Conservation (phyloP, 1,139 yeast species). For the Candida tetrigidarum region DNA sequence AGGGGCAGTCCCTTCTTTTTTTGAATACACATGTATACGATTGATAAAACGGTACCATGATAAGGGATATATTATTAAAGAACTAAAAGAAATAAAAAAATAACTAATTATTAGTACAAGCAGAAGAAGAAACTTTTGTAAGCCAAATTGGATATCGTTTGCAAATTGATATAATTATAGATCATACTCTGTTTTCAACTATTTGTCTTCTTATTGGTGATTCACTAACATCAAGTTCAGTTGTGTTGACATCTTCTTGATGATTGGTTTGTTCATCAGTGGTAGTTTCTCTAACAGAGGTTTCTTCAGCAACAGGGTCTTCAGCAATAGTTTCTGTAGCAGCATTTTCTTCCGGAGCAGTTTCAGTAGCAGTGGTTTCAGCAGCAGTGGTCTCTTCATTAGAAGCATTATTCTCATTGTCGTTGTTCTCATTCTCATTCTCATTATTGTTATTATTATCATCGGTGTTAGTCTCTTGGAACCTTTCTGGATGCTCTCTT, state of each 20-base stretch:
- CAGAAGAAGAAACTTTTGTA: no score
- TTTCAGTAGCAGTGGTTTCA: no score
- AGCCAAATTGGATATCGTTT: no score
- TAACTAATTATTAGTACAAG: no score
- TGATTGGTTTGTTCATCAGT: not conserved
- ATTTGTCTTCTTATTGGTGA: constrained; percentile 22
- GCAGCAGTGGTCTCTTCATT: no score
- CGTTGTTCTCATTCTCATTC: not conserved
- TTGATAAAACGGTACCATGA: no score
- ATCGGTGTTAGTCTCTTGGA: constrained; percentile 2
- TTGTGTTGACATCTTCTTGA: not conserved
- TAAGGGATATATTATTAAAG: no score
- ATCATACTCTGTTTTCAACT: constrained; percentile 34
- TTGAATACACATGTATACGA: no score
- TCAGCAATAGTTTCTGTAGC: not conserved
- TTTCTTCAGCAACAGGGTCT: not conserved
- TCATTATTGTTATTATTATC: not conserved
- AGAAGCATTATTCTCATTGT: no score
- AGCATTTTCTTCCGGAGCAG: not conserved
- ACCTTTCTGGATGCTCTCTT: constrained; percentile 13
- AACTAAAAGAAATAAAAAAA: no score
- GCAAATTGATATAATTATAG: no score
- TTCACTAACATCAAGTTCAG: constrained; percentile 11
- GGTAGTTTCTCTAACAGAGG: not conserved
- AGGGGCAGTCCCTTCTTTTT: no score